Evolutionary conservation across 2,329 filamentous ascomycete genomes (phyloP), one percentile per base, ranked within the genome.

Genomic region (Neophaeococcomyces aloes): DNA sequence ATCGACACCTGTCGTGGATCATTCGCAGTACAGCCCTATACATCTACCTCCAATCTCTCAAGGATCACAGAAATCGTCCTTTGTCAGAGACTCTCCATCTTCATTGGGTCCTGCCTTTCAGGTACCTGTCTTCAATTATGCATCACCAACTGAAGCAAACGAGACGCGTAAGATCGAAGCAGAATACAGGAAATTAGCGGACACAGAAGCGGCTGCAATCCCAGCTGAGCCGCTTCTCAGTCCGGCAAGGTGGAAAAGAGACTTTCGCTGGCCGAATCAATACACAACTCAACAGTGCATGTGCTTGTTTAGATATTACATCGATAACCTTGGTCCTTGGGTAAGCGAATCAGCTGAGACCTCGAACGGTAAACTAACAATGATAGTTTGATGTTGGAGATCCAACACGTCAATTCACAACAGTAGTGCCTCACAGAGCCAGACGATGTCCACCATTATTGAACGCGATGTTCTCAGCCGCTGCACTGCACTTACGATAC

Each of bases 261-360:
- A 52, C 17, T 55, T 55, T 45, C 48, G 46, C 18, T 55, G 53
- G 53, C 53, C 53, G 8, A 55, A 55, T 36, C 43, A 50, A 29
- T 50, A 42, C 31, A 55, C 53, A 10, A 55, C 53, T 4, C 50
- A 48, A 29, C 52, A 54, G 44, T 55, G 53, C 46, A 48, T 49
- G 21, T 55, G 51, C 39, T 30, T 55, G 41, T 53, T 55, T 46
- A 50, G 47, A 39, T 55, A 55, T 30, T 55, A 53, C 25, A 53
- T 56, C 8, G 52, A 57, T 7, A 43, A 54, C 21, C 49, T 55
- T 10, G 49, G 49, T 25, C 47, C 49, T 11, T 55, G 51, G 53
- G 53, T 55, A 50, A 29, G 47, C 29, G 13, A 15, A 8, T 44
- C 6, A 10, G 19, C 19, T 17, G 18, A 21, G 27, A 17, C 10